A percentile compares a stretch with the other conserved stretches of the same genome.
Conservation (phyloP, 176 grass and related monocot species). For the Coix lacrymajobi region DNA sequence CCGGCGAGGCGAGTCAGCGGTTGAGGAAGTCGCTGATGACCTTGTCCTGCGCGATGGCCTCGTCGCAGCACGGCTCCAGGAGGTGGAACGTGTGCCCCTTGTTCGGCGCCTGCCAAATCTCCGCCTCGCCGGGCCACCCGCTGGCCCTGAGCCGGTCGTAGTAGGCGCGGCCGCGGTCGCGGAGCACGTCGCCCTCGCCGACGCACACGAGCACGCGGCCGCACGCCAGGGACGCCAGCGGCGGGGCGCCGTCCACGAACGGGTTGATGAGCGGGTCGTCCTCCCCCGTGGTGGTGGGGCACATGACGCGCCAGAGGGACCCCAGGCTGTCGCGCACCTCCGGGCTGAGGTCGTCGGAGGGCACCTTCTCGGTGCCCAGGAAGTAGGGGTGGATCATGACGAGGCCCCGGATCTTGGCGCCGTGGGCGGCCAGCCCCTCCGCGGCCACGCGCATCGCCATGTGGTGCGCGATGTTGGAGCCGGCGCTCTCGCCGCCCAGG, state of each 20-base stretch:
- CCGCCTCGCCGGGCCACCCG: slow-evolving; percentile 39
- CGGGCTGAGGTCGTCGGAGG: slow-evolving; percentile 37
- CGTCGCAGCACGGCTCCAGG: slow-evolving; percentile 37
- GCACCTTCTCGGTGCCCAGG: slow-evolving; percentile 46
- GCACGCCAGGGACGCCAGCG: slow-evolving; percentile 28
- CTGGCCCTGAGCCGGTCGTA: slow-evolving; percentile 38
- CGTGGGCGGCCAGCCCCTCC: slow-evolving; percentile 29
- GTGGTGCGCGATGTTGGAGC: slow-evolving; percentile 81
- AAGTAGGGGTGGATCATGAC: slow-evolving; percentile 83
- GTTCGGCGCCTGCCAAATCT: slow-evolving; percentile 41
- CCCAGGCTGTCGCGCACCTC: slow-evolving; percentile 33
- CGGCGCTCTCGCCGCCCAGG: slow-evolving; percentile 79
- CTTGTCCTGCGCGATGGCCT: slow-evolving; percentile 50
- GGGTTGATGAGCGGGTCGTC: slow-evolving; percentile 61
- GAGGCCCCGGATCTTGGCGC: slow-evolving; percentile 40
- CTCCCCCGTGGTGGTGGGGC: slow-evolving; percentile 45
- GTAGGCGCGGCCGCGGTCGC: slow-evolving; percentile 48
- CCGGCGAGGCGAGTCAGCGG: slow-evolving; percentile 15
- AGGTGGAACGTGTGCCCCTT: slow-evolving; percentile 61
- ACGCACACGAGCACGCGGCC: slow-evolving; percentile 40
- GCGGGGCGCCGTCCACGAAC: slow-evolving; percentile 28
- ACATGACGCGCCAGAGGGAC: slow-evolving; percentile 49
- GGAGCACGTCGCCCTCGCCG: slow-evolving; percentile 52
- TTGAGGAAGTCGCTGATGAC: slow-evolving; percentile 48
- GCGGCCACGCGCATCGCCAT: slow-evolving; percentile 44